Percentiles rank a stretch among this genome's conserved stretches.
Conservation (phyloP, 495 filamentous ascomycete genomes). For the Evansstolkia leycettana region DNA sequence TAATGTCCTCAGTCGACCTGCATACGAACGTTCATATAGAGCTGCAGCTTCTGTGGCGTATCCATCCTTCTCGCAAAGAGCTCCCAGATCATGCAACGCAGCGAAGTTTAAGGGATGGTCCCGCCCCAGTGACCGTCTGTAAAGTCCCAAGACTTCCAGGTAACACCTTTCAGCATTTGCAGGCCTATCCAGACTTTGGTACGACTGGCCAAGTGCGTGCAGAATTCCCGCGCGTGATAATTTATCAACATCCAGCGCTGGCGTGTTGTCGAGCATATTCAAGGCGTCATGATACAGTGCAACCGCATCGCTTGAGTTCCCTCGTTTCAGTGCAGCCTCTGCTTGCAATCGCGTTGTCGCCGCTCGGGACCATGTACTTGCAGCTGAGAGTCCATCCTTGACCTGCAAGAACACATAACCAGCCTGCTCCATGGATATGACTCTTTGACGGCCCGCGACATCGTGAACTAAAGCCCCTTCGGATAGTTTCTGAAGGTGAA, state of each 20-base stretch:
- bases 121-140: slow-evolving; percentile 15
- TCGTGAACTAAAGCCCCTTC: slow-evolving; percentile 18
- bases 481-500: slow-evolving; percentile 15
- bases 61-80: slow-evolving; percentile 17
- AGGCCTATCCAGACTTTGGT: slow-evolving; percentile 12
- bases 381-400: slow-evolving; percentile 10
- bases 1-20: slow-evolving; percentile 16
- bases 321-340: slow-evolving; percentile 11
- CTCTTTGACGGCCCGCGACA: slow-evolving; percentile 15
- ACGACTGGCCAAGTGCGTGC: slow-evolving; percentile 15
- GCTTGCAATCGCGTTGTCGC: slow-evolving; percentile 8
- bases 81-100: slow-evolving; percentile 14
- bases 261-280: slow-evolving; percentile 10
- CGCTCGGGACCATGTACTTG: slow-evolving; percentile 8
- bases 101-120: slow-evolving; percentile 16
- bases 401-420: slow-evolving; percentile 14
- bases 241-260: slow-evolving; percentile 13
- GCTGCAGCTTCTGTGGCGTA: slow-evolving; percentile 20
- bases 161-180: slow-evolving; percentile 17
- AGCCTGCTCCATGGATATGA: slow-evolving; percentile 18
- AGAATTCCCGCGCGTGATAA: slow-evolving; percentile 13
- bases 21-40: slow-evolving; percentile 18
- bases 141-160: slow-evolving; percentile 14
- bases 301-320: slow-evolving; percentile 10
- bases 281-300: slow-evolving; percentile 14